Evolutionary conservation across 176 grass and related monocot species (phyloP).

Genomic region (Triticum urartu): DNA sequence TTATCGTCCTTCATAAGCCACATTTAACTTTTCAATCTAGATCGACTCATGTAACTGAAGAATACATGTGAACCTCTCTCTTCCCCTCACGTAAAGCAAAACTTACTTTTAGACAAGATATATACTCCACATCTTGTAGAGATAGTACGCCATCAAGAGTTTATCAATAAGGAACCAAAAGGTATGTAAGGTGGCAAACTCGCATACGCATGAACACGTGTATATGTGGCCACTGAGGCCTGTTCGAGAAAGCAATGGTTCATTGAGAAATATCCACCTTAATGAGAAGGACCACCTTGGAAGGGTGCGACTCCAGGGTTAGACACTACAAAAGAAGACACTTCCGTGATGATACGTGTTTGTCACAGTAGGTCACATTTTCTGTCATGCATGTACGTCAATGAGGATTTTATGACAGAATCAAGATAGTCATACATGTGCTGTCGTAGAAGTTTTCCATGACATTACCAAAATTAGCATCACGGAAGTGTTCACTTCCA

Average conservation of each 20-base stretch:
- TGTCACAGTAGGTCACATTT: no score
- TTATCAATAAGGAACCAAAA: background rate
- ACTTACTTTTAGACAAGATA: background rate
- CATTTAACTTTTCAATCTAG: background rate
- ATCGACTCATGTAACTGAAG: background rate
- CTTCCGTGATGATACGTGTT: no score
- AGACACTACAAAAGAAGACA: no score
- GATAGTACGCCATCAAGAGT: background rate
- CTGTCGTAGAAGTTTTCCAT: no score
- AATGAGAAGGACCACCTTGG: background rate
- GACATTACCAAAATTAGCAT: no score
- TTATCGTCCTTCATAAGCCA: background rate
- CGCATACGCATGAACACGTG: background rate
- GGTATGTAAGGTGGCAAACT: no score
- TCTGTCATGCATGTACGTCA: no score
- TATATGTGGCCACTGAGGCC: background rate
- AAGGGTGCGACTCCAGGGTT: no score
- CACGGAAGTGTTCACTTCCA: no score
- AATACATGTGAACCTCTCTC: background rate
- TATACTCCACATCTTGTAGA: background rate
- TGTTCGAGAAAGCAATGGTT: background rate
- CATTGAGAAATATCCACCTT: background rate
- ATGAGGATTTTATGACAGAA: no score
- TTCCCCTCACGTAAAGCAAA: background rate
- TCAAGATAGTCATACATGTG: no score